Conservation (phyloP, 768 basidiomycete species). For the Rhodosporidiobolus sp. region DNA sequence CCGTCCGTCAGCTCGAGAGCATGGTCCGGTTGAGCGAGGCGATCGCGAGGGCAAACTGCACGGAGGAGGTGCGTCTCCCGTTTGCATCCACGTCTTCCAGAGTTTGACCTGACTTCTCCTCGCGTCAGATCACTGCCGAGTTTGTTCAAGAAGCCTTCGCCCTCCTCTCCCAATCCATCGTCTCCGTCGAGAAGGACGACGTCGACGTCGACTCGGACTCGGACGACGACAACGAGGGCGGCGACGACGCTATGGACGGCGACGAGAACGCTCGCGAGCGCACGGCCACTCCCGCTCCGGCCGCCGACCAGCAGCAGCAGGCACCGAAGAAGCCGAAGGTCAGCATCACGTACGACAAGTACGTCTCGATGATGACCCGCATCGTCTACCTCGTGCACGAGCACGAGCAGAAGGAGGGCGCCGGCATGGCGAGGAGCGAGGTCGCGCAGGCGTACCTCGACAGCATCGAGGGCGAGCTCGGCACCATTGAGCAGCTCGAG, state of each 20-base stretch:
- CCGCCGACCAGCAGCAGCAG: background rate
- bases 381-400: slow-evolving; percentile 77
- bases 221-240: slow-evolving; percentile 54
- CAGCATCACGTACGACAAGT: slow-evolving; percentile 94
- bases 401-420: slow-evolving; percentile 69
- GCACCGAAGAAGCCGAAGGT: slow-evolving; percentile 57
- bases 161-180: slow-evolving; percentile 87
- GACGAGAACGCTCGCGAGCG: slow-evolving; percentile 62
- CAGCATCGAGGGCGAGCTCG: slow-evolving; percentile 74
- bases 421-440: slow-evolving; percentile 81
- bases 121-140: slow-evolving; percentile 73
- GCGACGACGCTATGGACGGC: slow-evolving; percentile 52
- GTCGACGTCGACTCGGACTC: slow-evolving; percentile 79
- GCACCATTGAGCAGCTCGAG: slow-evolving; percentile 80
- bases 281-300: slow-evolving; percentile 51
- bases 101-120: background rate
- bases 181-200: slow-evolving; percentile 98
- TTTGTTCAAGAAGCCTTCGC: slow-evolving; percentile 95
- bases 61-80: slow-evolving; percentile 63
- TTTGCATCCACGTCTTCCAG: background rate
- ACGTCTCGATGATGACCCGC: slow-evolving; percentile 81
- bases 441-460: slow-evolving; percentile 97
- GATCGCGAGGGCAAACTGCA: slow-evolving; percentile 94
- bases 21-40: slow-evolving; percentile 98
- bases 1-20: slow-evolving; percentile 94